These are phyloP conservation scores for Claviceps monticola DNA, from an alignment of 2,329 filamentous ascomycete species.

Conservation along the genomic window DNA sequence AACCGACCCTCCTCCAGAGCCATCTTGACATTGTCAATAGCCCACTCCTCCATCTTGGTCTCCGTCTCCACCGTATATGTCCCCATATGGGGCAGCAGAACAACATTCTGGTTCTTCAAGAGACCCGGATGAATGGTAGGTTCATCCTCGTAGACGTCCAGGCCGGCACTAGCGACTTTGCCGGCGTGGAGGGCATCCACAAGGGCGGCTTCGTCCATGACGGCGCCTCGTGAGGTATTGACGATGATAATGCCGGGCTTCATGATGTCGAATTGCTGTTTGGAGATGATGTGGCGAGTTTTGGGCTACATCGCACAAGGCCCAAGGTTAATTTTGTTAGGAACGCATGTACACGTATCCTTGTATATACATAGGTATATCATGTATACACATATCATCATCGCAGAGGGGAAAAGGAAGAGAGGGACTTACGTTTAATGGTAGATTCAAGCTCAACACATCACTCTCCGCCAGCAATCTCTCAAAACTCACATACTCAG, in stretches of 20 bases:
- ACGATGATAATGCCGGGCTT: slow-evolving; percentile 64
- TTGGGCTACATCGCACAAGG: slow-evolving; percentile 27
- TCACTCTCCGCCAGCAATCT: slow-evolving; percentile 56
- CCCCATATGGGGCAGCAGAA: slow-evolving; percentile 76
- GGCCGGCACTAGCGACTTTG: slow-evolving; percentile 54
- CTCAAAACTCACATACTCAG: slow-evolving; percentile 60
- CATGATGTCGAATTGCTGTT: slow-evolving; percentile 58
- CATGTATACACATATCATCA: no score
- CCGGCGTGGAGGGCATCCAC: slow-evolving; percentile 59
- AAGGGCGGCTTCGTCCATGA: slow-evolving; percentile 70
- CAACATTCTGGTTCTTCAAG: slow-evolving; percentile 52
- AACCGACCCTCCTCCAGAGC: slow-evolving; percentile 49
- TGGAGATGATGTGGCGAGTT: slow-evolving; percentile 65
- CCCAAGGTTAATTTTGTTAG: neutral
- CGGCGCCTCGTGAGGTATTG: slow-evolving; percentile 71
- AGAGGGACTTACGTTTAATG: slow-evolving; percentile 52
- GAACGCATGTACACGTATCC: neutral
- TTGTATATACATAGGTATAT: no score
- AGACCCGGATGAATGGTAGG: slow-evolving; percentile 62
- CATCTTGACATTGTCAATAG: slow-evolving; percentile 52
- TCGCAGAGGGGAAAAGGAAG: no score
- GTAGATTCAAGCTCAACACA: slow-evolving; percentile 67
- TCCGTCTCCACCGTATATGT: slow-evolving; percentile 61
- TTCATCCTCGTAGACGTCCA: slow-evolving; percentile 77
- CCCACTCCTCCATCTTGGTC: slow-evolving; percentile 61